Evolutionary conservation across 805 yeast genomes (phyloP).

Genomic region (Candida ulmi): DNA sequence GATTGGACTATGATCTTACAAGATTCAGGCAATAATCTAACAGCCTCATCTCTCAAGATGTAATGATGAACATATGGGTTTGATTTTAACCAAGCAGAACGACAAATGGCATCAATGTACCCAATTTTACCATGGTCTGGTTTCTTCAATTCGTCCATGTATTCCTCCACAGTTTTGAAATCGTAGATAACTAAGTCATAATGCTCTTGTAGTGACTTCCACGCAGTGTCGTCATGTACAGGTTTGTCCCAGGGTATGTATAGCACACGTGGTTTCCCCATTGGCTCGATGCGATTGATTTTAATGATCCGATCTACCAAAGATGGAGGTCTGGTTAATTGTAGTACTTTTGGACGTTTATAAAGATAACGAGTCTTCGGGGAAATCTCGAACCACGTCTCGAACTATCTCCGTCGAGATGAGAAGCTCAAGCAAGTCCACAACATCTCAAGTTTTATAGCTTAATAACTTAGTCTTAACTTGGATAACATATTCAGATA

Average conservation of each 20-base stretch:
- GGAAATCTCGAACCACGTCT: too few relatives aligned
- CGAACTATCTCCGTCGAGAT: too few relatives aligned
- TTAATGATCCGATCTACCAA: too few relatives aligned
- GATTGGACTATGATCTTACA: slow-evolving; percentile 32
- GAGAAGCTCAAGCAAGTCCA: too few relatives aligned
- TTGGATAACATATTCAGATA: too few relatives aligned
- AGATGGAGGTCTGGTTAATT: too few relatives aligned
- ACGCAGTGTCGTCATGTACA: slow-evolving; percentile 32
- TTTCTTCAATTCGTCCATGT: slow-evolving; percentile 28
- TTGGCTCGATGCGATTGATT: too few relatives aligned
- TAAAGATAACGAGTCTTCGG: too few relatives aligned
- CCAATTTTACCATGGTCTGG: slow-evolving; percentile 31
- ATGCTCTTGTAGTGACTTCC: slow-evolving; percentile 30
- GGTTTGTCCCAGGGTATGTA: slow-evolving; percentile 34
- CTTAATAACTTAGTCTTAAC: too few relatives aligned
- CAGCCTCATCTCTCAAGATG: slow-evolving; percentile 30
- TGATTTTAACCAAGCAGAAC: slow-evolving; percentile 34
- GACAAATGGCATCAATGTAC: slow-evolving; percentile 30
- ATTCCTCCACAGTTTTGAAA: slow-evolving; percentile 29
- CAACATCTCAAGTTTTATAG: too few relatives aligned
- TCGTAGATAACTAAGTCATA: slow-evolving; percentile 31
- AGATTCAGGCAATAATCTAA: slow-evolving; percentile 26
- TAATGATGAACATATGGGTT: slow-evolving; percentile 33
- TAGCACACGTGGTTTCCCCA: slow-evolving; percentile 32
- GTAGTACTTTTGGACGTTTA: too few relatives aligned